Evolutionary conservation across 2,329 filamentous ascomycete species (phyloP).

Genomic region (Arthrobotrys musiformis): DNA sequence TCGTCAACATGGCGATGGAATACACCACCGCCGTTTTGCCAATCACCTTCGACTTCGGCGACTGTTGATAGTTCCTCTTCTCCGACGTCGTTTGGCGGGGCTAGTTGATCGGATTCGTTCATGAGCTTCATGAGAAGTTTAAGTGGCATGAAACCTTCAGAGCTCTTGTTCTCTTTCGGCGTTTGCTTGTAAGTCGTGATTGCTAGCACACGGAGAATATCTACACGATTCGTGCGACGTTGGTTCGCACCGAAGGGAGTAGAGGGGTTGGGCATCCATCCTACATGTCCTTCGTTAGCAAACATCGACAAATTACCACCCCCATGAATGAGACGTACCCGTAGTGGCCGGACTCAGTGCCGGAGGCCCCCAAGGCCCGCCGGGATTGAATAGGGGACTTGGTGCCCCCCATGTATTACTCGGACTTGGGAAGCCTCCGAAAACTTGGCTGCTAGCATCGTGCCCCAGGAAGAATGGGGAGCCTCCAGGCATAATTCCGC

Average conservation of each 20-base stretch:
- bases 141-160: constrained; percentile 77
- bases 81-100: constrained; percentile 66
- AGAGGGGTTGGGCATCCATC: constrained; percentile 59
- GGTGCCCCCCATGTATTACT: constrained; percentile 60
- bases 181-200: constrained; percentile 60
- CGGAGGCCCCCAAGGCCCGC: constrained; percentile 57
- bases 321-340: constrained; percentile 32
- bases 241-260: constrained; percentile 70
- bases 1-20: constrained; percentile 75
- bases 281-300: constrained; percentile 56
- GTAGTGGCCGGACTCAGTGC: constrained; percentile 24
- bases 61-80: constrained; percentile 80
- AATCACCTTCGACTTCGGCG: constrained; percentile 89
- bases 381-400: constrained; percentile 31
- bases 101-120: constrained; percentile 69
- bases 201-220: constrained; percentile 22
- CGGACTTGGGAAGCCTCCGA: constrained; percentile 64
- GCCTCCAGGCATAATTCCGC: constrained; percentile 57
- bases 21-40: constrained; percentile 86
- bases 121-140: constrained; percentile 73
- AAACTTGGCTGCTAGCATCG: constrained; percentile 63
- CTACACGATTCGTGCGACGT: constrained; percentile 65
- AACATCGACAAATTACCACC: constrained; percentile 8
- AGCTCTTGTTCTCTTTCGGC: constrained; percentile 61
- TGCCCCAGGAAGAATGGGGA: constrained; percentile 60